phyloP scores from a whole-genome alignment of 805 yeast genomes.

The Ogataea pignaliae region DNA sequence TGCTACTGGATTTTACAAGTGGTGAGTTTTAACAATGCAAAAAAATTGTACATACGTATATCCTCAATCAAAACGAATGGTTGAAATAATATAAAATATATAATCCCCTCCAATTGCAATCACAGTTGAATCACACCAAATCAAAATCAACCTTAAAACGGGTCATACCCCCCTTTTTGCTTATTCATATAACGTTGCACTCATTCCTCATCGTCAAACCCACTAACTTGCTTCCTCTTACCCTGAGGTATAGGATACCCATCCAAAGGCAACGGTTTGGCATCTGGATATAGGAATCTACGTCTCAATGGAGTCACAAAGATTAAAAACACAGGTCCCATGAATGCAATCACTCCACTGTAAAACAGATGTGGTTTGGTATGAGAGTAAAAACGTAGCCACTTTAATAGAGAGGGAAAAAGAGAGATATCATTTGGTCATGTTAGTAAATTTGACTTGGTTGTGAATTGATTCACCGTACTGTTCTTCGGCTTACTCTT shows the following conservation, averaged over 20 bases:
- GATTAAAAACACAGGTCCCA: constrained; percentile 62
- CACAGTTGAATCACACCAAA: too few relatives aligned
- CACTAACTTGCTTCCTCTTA: constrained; percentile 45
- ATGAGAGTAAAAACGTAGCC: constrained; percentile 73
- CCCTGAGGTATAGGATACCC: constrained; percentile 56
- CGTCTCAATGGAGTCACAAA: constrained; percentile 66
- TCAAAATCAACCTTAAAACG: too few relatives aligned
- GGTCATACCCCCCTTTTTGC: too few relatives aligned
- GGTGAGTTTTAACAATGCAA: constrained; percentile 39
- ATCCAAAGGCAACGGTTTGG: constrained; percentile 54
- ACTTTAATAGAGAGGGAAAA: constrained; percentile 36
- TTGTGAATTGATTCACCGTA: too few relatives aligned
- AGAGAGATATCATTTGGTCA: background rate
- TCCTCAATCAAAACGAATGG: too few relatives aligned
- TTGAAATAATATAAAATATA: too few relatives aligned
- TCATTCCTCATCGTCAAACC: constrained; percentile 46
- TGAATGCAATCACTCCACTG: constrained; percentile 56
- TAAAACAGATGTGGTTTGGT: constrained; percentile 71
- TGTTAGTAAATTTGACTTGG: constrained; percentile 1
- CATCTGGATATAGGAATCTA: constrained; percentile 60
- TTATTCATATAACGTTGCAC: constrained; percentile 2
- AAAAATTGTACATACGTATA: too few relatives aligned
- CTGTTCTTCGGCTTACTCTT: constrained; percentile 54
- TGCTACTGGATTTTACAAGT: constrained; percentile 49
- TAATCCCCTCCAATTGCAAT: too few relatives aligned